Evolutionary conservation across 106 monocot genomes (phyloP).

Genomic region (Cymbidium sinense): DNA sequence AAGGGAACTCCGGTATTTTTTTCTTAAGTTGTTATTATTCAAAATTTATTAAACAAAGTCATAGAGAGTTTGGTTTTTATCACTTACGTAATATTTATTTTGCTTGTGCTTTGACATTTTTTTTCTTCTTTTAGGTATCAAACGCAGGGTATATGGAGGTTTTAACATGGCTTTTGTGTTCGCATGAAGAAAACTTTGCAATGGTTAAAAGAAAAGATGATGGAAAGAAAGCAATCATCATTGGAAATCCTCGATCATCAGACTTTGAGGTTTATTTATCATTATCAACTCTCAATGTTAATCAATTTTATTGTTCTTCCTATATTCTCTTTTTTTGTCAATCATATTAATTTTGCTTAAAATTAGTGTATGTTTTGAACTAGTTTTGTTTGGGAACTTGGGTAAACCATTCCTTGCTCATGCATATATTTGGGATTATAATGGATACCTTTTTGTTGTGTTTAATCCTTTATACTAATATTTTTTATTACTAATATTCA

Average conservation of each 20-base stretch:
- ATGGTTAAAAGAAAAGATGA: constrained; percentile 68
- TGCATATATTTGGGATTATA: no score
- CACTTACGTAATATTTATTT: no score
- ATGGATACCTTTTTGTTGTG: background rate
- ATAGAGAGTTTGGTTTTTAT: background rate
- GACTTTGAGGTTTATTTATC: constrained; percentile 67
- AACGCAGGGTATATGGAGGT: constrained; percentile 95
- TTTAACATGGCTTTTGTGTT: constrained; percentile 84
- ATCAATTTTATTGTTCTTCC: background rate
- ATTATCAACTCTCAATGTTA: background rate
- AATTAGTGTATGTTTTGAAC: background rate
- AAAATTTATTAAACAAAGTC: background rate
- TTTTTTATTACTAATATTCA: background rate
- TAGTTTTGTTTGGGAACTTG: background rate
- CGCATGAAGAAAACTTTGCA: constrained; percentile 83
- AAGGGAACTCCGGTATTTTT: background rate
- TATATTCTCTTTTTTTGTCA: background rate
- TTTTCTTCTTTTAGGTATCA: constrained; percentile 67
- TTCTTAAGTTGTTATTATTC: background rate
- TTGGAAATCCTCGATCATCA: constrained; percentile 84
- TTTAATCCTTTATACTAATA: background rate
- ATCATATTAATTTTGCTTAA: constrained; percentile 1
- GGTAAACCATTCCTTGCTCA: background rate
- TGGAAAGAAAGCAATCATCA: constrained; percentile 64
- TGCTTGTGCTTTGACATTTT: no score